These are phyloP conservation scores for Xylaria sp. DNA, from an alignment of 2,329 filamentous ascomycete species.

Conservation along the genomic window DNA sequence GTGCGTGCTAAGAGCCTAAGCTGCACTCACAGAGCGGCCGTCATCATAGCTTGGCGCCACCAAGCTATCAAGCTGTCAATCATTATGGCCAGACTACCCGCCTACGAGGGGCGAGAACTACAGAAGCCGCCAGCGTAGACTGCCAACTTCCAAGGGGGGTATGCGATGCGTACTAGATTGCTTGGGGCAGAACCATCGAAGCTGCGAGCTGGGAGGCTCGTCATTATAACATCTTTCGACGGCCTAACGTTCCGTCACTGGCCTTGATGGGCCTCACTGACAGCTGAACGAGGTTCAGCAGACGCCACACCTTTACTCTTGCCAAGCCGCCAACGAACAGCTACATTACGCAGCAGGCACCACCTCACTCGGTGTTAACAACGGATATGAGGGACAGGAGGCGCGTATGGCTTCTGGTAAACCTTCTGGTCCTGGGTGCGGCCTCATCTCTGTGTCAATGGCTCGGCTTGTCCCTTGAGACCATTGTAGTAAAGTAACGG, in stretches of 20 bases:
- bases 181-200: neutral
- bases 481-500: neutral
- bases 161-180: neutral
- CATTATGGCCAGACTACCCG: neutral
- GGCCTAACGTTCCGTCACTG: neutral
- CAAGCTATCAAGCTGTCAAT: neutral
- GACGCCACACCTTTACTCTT: neutral
- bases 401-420: neutral
- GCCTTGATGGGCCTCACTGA: neutral
- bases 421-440: neutral
- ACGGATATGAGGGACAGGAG: neutral
- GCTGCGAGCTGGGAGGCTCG: neutral
- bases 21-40: neutral
- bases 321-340: neutral
- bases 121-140: neutral
- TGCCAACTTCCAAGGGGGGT: neutral
- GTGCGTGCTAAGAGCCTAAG: neutral
- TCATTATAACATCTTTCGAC: neutral
- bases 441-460: neutral
- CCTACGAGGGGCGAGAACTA: neutral
- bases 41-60: neutral
- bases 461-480: neutral
- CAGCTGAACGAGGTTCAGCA: neutral
- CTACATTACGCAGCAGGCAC: neutral
- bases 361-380: neutral